A percentile compares a stretch with the other conserved stretches of the same genome.
Evolutionary conservation across 805 yeast genomes (phyloP).

Genomic region (Schwanniomyces occidentalis): DNA sequence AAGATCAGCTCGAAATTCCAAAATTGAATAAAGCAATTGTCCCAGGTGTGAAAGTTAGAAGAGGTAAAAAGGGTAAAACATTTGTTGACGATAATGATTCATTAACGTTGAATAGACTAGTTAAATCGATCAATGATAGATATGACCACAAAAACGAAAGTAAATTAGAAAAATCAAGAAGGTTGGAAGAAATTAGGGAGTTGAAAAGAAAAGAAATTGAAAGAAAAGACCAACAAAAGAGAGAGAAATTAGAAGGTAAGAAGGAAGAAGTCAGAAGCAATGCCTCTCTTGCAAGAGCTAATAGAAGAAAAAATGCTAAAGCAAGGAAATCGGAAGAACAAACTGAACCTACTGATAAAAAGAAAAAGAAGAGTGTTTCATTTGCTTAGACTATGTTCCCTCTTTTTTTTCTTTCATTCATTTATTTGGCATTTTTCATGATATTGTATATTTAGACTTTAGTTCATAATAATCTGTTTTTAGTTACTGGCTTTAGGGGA

Average conservation of each 20-base stretch:
- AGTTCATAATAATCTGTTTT: conserved; percentile 1
- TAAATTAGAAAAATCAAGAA: conserved; percentile 84
- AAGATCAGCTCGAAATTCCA: conserved; percentile 79
- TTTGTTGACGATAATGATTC: conserved; percentile 72
- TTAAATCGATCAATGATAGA: conserved; percentile 79
- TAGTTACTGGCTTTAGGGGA: conserved; percentile 3
- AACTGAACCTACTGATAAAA: conserved; percentile 11
- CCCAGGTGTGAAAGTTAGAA: conserved; percentile 76
- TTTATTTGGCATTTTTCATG: conserved; percentile 1
- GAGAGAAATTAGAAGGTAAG: conserved; percentile 68
- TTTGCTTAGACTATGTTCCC: conserved; percentile 27
- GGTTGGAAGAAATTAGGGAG: conserved; percentile 88
- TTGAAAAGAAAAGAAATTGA: conserved; percentile 85
- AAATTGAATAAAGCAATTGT: conserved; percentile 75
- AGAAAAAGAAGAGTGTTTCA: conserved; percentile 34
- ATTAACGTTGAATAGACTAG: conserved; percentile 62
- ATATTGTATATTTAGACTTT: conserved; percentile 4
- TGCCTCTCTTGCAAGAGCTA: conserved; percentile 66
- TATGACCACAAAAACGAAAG: conserved; percentile 79
- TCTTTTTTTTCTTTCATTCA: conserved; percentile 1
- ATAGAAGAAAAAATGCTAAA: conserved; percentile 62
- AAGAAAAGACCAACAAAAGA: conserved; percentile 71
- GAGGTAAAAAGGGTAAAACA: conserved; percentile 87
- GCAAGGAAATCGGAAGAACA: conserved; percentile 28
- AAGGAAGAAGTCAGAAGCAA: conserved; percentile 74